Percentiles rank a stretch among this genome's conserved stretches.
These are phyloP conservation scores for Candida hungchunana DNA, from an alignment of 805 yeast species.

Conservation along the genomic window DNA sequence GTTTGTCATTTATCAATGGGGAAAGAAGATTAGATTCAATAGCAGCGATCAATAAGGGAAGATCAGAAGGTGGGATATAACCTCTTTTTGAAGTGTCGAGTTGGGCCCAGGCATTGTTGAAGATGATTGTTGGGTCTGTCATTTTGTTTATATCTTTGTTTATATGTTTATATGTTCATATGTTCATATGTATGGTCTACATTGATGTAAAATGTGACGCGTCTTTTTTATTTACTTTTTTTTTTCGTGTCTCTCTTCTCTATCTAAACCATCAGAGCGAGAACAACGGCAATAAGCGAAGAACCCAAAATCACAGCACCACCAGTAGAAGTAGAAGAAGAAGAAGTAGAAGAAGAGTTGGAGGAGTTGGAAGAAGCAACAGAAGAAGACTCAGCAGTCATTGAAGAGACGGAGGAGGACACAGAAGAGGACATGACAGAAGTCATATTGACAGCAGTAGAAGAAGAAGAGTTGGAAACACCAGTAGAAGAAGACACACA, in stretches of 20 bases:
- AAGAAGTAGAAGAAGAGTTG: slow-evolving; percentile 1
- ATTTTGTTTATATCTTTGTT: neutral
- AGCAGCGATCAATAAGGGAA: slow-evolving; percentile 20
- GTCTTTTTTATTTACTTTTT: too few species aligned
- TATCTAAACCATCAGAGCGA: neutral
- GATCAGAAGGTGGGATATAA: slow-evolving; percentile 19
- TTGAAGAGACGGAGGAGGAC: slow-evolving; percentile 10
- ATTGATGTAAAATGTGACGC: too few species aligned
- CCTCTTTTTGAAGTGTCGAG: slow-evolving; percentile 17
- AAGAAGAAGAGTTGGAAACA: slow-evolving; percentile 12
- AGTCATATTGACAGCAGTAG: too few species aligned
- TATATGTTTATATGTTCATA: too few species aligned
- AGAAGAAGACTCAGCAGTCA: slow-evolving; percentile 10
- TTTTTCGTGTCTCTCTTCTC: too few species aligned
- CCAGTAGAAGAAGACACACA: slow-evolving; percentile 10
- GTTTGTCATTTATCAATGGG: slow-evolving; percentile 27
- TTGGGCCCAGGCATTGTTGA: slow-evolving; percentile 24
- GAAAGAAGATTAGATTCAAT: slow-evolving; percentile 20
- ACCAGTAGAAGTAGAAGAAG: slow-evolving; percentile 2
- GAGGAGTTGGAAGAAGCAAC: slow-evolving; percentile 8
- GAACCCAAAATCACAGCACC: slow-evolving; percentile 1
- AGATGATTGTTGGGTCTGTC: slow-evolving; percentile 9
- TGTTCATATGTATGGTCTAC: too few species aligned
- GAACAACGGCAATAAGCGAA: neutral
- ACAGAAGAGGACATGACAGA: slow-evolving; percentile 1